Conservation (phyloP, 345 rosid genomes). For the Gynandropsis gynandra region DNA sequence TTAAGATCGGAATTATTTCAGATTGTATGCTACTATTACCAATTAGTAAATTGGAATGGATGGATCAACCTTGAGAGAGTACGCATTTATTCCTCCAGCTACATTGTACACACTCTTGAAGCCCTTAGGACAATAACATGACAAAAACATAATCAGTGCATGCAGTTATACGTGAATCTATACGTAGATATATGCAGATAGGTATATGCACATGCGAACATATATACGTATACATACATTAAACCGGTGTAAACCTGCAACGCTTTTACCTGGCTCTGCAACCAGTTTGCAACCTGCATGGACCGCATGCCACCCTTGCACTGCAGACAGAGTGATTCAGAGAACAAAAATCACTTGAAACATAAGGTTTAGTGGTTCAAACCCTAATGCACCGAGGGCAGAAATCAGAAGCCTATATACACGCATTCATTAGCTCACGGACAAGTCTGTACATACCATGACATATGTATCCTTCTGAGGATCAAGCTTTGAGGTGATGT, state of each 20-base stretch:
- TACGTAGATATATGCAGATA: too few species aligned
- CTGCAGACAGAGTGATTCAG: constrained; percentile 46
- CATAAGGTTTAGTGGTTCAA: background rate
- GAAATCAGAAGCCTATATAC: constrained; percentile 2
- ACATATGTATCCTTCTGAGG: constrained; percentile 69
- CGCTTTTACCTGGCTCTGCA: constrained; percentile 64
- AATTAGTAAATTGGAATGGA: constrained; percentile 78
- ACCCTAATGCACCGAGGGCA: too few species aligned
- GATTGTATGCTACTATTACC: too few species aligned
- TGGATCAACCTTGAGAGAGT: constrained; percentile 63
- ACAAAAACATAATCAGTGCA: too few species aligned
- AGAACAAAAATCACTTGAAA: too few species aligned
- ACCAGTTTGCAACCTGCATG: constrained; percentile 75
- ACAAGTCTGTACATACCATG: constrained; percentile 71
- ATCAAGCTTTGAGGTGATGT: constrained; percentile 57
- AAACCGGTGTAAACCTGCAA: too few species aligned
- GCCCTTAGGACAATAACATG: constrained; percentile 59
- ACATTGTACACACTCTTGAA: constrained; percentile 66
- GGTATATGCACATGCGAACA: too few species aligned
- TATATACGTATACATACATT: background rate
- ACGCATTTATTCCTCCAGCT: constrained; percentile 79
- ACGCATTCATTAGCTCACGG: too few species aligned
- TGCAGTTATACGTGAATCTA: too few species aligned
- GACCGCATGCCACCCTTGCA: constrained; percentile 89
- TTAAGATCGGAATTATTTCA: too few species aligned